Evolutionary conservation across 1,139 yeast genomes (phyloP).

Genomic region (Spencermartinsiella ligniputridi): DNA sequence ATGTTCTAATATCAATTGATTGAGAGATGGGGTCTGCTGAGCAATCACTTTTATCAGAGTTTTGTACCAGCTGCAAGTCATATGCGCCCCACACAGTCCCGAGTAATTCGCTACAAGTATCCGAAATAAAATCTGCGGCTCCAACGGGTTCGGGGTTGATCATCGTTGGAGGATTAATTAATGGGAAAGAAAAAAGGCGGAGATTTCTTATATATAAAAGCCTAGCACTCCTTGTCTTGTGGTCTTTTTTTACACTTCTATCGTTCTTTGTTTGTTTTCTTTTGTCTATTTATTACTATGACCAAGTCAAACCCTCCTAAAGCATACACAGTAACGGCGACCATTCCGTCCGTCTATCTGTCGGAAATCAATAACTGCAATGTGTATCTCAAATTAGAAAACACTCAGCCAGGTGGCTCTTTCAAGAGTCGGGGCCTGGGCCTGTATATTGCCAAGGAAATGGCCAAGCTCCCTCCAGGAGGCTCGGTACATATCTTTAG

Average conservation of each 20-base stretch:
- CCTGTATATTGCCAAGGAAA: constrained; percentile 23
- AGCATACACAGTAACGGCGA: constrained; percentile 26
- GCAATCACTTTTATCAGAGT: too few relatives aligned
- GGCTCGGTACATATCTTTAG: constrained; percentile 48
- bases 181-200: too few relatives aligned
- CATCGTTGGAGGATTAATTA: too few relatives aligned
- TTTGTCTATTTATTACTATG: background rate
- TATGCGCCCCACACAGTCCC: background rate
- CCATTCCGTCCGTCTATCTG: constrained; percentile 26
- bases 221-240: too few relatives aligned
- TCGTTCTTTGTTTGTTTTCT: background rate
- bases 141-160: background rate
- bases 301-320: background rate
- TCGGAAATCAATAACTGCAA: constrained; percentile 40
- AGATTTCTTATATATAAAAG: too few relatives aligned
- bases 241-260: too few relatives aligned
- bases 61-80: too few relatives aligned
- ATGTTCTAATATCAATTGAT: constrained; percentile 11
- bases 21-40: too few relatives aligned
- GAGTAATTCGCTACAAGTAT: background rate
- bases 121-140: background rate
- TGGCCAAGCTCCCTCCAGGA: constrained; percentile 13
- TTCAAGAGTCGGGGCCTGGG: constrained; percentile 70
- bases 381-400: constrained; percentile 56
- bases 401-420: constrained; percentile 67